Conservation (phyloP, 345 rosid genomes). For the Rhodamnia rubescens region DNA sequence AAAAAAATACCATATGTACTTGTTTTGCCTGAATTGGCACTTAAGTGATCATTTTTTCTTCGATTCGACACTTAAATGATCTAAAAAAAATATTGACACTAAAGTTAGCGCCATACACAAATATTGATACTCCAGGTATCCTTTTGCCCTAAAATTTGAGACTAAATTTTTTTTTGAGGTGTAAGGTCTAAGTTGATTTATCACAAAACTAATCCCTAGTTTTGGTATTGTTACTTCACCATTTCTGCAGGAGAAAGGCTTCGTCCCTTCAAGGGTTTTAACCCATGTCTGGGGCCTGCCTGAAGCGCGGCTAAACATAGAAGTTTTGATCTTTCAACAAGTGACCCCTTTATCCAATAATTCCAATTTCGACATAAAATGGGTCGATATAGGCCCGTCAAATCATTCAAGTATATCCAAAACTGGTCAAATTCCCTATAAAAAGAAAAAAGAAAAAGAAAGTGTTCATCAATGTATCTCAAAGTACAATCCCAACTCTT, state of each 20-base stretch:
- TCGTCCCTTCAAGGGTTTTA: not conserved
- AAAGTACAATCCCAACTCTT: not conserved
- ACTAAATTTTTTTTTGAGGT: not conserved
- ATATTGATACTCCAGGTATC: too few species aligned
- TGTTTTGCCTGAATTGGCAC: too few species aligned
- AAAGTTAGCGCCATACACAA: too few species aligned
- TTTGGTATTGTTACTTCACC: too few species aligned
- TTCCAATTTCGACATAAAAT: not conserved
- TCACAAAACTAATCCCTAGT: too few species aligned
- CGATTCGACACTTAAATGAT: too few species aligned
- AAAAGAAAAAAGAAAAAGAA: not conserved
- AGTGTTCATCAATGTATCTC: not conserved
- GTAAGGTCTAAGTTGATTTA: not conserved
- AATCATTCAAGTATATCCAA: not conserved
- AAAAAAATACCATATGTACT: too few species aligned
- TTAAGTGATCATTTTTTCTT: too few species aligned
- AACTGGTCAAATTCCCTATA: not conserved
- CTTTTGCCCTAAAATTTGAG: not conserved
- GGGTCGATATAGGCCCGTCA: rapidly evolving
- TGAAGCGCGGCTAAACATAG: not conserved
- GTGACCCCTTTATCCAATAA: not conserved
- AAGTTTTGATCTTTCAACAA: not conserved
- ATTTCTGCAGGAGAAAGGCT: too few species aligned
- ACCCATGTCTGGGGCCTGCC: not conserved
- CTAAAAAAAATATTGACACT: too few species aligned